Base-by-base conservation (phyloP, 2,329 filamentous ascomycete species). In the Akanthomyces lecanii region DNA sequence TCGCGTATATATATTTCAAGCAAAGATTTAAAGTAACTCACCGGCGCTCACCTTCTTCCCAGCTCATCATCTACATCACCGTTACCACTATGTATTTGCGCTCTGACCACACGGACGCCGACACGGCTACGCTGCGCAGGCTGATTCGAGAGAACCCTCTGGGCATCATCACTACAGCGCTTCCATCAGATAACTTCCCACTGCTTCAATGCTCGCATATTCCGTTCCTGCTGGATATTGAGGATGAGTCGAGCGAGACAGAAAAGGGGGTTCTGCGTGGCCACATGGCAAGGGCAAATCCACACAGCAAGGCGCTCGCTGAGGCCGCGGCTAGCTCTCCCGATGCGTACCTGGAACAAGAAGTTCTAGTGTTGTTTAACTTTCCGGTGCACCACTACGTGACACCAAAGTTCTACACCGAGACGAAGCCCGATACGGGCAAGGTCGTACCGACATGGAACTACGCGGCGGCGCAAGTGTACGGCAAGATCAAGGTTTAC, bases 381-480 rank as follows among this genome's bases (percentile, higher is more conserved):
- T 78, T 78, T 0, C 76, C 81, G 0, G 71, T 77, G 1, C 81
- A 89, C 44, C 84, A 87, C 73, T 90, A 90, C 67, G 81, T 90
- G 5, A 89, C 87, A 0, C 85, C 87, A 0, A 86, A 88, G 64
- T 89, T 89, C 73, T 90, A 89, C 75, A 78, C 75, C 12, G 79
- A 85, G 66, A 89, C 87, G 1, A 90, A 89, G 70, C 87, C 86
- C 0, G 70, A 69, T 0, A 86, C 82, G 0, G 87, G 81, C 12
- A 90, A 90, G 67, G 87, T 89, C 0, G 87, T 88, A 5, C 86
- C 86, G 0, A 90, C 87, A 0, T 90, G 87, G 88, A 86, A 90
- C 71, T 90, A 90, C 67, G 78, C 84, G 0, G 85, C 87, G 0
- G 86, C 81, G 0, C 85, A 90, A 72, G 84, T 78, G 0, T 89